Conservation (phyloP, 768 basidiomycete genomes). For the Suillus subaureus region DNA sequence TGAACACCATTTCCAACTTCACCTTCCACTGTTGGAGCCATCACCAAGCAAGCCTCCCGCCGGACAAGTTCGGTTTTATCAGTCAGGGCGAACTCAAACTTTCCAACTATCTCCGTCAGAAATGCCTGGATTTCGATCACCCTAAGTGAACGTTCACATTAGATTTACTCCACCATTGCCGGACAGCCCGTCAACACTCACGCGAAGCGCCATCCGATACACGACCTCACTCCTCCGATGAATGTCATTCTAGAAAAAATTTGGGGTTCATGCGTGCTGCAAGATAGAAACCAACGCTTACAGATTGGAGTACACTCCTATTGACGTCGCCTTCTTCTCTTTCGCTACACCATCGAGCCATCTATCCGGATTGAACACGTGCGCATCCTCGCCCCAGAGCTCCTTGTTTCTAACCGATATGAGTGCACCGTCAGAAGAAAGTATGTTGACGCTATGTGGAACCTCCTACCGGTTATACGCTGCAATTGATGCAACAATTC, state of each 20-base stretch:
- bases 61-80: constrained; percentile 29
- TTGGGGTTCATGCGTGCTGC: not conserved
- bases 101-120: constrained; percentile 52
- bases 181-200: constrained; percentile 11
- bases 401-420: constrained; percentile 25
- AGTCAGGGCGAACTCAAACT: constrained; percentile 52
- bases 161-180: not conserved
- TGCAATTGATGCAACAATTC: constrained; percentile 53
- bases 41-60: constrained; percentile 31
- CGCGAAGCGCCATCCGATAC: constrained; percentile 37
- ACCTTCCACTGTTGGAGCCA: constrained; percentile 39
- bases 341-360: constrained; percentile 25
- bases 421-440: not conserved
- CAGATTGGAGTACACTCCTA: constrained; percentile 35
- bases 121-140: constrained; percentile 60
- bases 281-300: constrained; percentile 12
- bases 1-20: constrained; percentile 33
- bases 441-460: too few species aligned
- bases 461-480: constrained; percentile 53
- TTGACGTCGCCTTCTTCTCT: constrained; percentile 20
- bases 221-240: constrained; percentile 24
- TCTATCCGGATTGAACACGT: constrained; percentile 33
- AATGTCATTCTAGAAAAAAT: constrained; percentile 31
- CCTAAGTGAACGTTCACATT: constrained; percentile 17
- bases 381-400: constrained; percentile 34